These are phyloP conservation scores for Cytidiella melzeri DNA, from an alignment of 768 basidiomycete species.

Conservation along the genomic window DNA sequence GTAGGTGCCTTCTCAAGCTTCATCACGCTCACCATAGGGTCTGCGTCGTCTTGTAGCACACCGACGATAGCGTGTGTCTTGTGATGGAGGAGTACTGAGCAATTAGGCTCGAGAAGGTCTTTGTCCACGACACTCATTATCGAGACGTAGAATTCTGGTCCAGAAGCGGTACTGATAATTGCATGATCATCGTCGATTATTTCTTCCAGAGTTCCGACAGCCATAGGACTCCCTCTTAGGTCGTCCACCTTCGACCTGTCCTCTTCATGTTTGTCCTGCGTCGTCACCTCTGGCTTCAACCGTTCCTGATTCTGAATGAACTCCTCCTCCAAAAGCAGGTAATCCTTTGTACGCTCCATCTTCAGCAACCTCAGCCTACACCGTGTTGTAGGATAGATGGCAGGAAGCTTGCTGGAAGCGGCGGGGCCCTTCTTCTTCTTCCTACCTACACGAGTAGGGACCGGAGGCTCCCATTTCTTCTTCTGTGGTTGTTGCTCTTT, in stretches of 20 bases:
- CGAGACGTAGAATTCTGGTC: constrained; percentile 94
- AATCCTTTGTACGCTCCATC: constrained; percentile 98
- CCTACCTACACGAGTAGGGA: constrained; percentile 95
- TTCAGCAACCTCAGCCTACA: constrained; percentile 94
- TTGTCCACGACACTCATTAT: constrained; percentile 99
- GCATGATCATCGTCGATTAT: constrained; percentile 98
- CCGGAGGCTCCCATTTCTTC: constrained; percentile 99
- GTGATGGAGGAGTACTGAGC: constrained; percentile 91
- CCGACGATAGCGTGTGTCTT: constrained; percentile 94
- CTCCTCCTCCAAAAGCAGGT: constrained; percentile 91
- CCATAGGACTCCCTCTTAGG: constrained; percentile 92
- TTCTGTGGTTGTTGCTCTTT: constrained; percentile 48
- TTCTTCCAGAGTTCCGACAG: constrained; percentile 97
- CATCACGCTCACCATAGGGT: constrained; percentile 97
- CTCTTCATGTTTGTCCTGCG: constrained; percentile 95
- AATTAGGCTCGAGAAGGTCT: constrained; percentile 93
- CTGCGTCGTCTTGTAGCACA: constrained; percentile 89
- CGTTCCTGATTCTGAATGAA: constrained; percentile 91
- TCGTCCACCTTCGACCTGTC: constrained; percentile 92
- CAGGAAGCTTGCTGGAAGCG: constrained; percentile 83
- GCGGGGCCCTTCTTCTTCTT: constrained; percentile 93
- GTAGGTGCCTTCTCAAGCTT: constrained; percentile 99
- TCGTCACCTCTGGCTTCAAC: constrained; percentile 77
- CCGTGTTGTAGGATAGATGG: constrained; percentile 90
- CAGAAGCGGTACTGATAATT: constrained; percentile 92